phyloP scores from a whole-genome alignment of 1,284 basidiomycete species.

The Ganoderma resinaceum region DNA sequence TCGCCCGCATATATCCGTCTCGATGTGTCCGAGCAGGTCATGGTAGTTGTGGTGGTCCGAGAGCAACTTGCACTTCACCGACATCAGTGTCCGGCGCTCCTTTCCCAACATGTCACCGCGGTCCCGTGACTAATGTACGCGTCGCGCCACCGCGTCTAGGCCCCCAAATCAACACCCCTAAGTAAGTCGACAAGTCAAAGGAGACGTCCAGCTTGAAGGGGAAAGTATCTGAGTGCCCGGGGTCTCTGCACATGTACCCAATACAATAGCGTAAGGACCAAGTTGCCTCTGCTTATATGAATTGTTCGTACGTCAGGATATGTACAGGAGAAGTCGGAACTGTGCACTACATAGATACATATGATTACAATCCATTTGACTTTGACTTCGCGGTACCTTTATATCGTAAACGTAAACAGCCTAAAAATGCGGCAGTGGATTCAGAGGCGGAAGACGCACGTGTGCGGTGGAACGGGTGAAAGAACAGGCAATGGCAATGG shows the following conservation, averaged over 20 bases:
- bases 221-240: not conserved
- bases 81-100: not conserved
- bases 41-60: not conserved
- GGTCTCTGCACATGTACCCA: not conserved
- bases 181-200: no score
- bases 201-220: not conserved
- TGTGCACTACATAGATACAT: slow-evolving; percentile 16
- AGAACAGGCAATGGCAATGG: not conserved
- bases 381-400: slow-evolving; percentile 15
- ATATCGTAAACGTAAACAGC: slow-evolving; percentile 21
- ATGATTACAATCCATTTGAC: slow-evolving; percentile 21
- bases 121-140: slow-evolving; percentile 11
- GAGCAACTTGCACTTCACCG: not conserved
- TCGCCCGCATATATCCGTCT: not conserved
- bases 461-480: not conserved
- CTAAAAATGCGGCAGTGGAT: slow-evolving; percentile 13
- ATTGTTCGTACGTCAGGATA: slow-evolving; percentile 5
- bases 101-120: not conserved
- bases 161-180: not conserved
- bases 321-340: not conserved
- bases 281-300: not conserved
- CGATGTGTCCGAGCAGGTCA: not conserved
- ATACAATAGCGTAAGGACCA: not conserved
- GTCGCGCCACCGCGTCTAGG: slow-evolving; percentile 6
- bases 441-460: not conserved